Evolutionary conservation across 495 filamentous ascomycete genomes (phyloP).

Genomic region (Chlorociboria aeruginascens): DNA sequence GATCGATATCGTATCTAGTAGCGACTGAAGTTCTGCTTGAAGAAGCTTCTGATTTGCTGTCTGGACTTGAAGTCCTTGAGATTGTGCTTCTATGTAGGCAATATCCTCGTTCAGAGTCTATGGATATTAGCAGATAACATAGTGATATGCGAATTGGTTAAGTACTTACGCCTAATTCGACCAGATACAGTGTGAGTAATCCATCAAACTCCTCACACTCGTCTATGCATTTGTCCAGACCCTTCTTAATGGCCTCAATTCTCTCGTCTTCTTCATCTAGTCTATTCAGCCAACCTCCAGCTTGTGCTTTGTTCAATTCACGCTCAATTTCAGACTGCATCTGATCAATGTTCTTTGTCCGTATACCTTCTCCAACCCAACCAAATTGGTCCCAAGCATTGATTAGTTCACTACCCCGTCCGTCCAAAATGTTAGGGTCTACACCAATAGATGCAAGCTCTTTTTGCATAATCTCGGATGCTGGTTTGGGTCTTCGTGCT

Average conservation of each 20-base stretch:
- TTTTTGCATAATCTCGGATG: constrained; percentile 62
- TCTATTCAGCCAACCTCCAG: constrained; percentile 81
- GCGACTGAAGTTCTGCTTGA: constrained; percentile 68
- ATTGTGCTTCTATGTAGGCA: constrained; percentile 91
- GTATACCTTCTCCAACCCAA: constrained; percentile 67
- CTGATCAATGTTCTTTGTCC: constrained; percentile 64
- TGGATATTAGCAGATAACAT: constrained; percentile 24
- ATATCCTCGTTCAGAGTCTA: constrained; percentile 93
- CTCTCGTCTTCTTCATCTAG: constrained; percentile 85
- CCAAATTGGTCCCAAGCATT: constrained; percentile 76
- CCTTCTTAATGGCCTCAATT: constrained; percentile 64
- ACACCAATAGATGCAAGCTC: constrained; percentile 69
- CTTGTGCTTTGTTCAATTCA: constrained; percentile 81
- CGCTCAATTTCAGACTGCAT: constrained; percentile 73
- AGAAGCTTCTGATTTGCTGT: constrained; percentile 94
- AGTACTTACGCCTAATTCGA: constrained; percentile 74
- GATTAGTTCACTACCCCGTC: constrained; percentile 53
- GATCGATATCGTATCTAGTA: constrained; percentile 82
- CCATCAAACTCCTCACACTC: constrained; percentile 96
- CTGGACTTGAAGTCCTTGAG: constrained; percentile 91
- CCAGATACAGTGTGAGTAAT: constrained; percentile 81
- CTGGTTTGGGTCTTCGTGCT: constrained; percentile 40
- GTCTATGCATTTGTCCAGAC: constrained; percentile 77
- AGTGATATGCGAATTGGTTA: background rate
- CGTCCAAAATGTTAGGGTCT: constrained; percentile 56